Evolutionary conservation across 768 basidiomycete species (phyloP).

Genomic region (Hygrophorus russula): DNA sequence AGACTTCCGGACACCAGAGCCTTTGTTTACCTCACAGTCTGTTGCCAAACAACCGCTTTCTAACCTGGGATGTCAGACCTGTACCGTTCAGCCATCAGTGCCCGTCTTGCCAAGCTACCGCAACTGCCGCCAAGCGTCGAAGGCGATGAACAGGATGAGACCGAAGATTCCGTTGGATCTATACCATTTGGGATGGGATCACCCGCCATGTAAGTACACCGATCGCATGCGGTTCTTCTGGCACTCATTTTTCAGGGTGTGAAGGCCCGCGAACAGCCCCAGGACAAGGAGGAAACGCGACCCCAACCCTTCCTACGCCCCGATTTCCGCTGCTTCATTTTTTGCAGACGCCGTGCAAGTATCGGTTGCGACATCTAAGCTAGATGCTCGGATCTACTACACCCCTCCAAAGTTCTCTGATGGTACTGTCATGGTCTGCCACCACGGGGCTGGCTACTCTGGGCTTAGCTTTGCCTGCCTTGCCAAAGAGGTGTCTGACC

Average conservation of each 20-base stretch:
- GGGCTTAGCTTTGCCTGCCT: constrained; percentile 85
- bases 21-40: neutral
- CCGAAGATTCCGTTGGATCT: constrained; percentile 48
- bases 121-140: constrained; percentile 31
- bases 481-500: constrained; percentile 61
- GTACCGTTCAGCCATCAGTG: constrained; percentile 66
- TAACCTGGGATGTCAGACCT: constrained; percentile 49
- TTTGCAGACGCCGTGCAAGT: constrained; percentile 79
- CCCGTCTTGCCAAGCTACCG: constrained; percentile 69
- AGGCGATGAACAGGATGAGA: constrained; percentile 36
- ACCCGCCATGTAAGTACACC: constrained; percentile 46
- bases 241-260: constrained; percentile 12
- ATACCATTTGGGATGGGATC: constrained; percentile 54
- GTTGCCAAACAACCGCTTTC: neutral
- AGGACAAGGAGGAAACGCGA: constrained; percentile 18
- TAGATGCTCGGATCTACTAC: constrained; percentile 77
- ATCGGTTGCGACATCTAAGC: constrained; percentile 42
- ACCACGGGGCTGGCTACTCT: constrained; percentile 92
- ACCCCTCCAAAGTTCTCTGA: constrained; percentile 49
- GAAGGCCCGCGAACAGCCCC: constrained; percentile 23
- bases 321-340: constrained; percentile 68
- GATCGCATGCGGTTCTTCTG: constrained; percentile 9
- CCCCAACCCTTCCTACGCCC: constrained; percentile 56
- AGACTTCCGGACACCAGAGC: too few species aligned
- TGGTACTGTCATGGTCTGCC: constrained; percentile 75